Base-by-base conservation (phyloP, 1,284 basidiomycete species). In the Sporisorium reilianum region DNA sequence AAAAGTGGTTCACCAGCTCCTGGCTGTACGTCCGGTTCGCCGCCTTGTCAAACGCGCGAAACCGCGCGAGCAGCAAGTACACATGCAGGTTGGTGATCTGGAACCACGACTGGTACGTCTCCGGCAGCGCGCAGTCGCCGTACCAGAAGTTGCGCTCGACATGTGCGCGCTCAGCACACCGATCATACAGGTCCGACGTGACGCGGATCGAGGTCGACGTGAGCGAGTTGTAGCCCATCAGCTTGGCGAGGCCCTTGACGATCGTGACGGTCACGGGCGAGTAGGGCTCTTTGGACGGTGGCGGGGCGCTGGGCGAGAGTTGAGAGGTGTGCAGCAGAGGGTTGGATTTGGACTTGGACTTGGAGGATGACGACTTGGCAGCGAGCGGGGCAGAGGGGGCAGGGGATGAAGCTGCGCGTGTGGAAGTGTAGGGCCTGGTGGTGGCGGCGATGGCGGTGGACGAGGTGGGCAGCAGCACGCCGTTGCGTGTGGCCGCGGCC, bases 51-150 rank as follows among this genome's bases (percentile, higher is more conserved):
- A 99, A 89, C 0, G 93, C 90, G 14, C 96, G 92, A 26, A 98
- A 89, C 22, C 96, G 92, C 49, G 93, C 91, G 9, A 91, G 91
- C 51, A 97, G 89, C 63, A 98, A 88, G 90, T 95, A 94, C 59
- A 98, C 88, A 85, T 99, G 95, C 41, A 98, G 88, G 73, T 96
- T 94, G 46, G 94, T 95, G 57, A 98, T 88, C 28, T 94, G 94
- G 87, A 98, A 98, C 93, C 95, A 99, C 6, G 95, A 93, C 84
- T 98, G 95, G 85, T 97, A 97, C 0, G 96, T 97, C 8, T 92
- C 91, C 3, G 96, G 95, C 14, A 99, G 88, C 53, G 88, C 88
- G 82, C 94, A 97, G 75, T 91, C 95, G 18, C 56, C 64, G 56
- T 83, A 80, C 81, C 81, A 84, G 40, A 84, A 84, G 36, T 79